Evolutionary conservation across 2,329 filamentous ascomycete species (phyloP).

Genomic region (Botryotinia narcissicola): DNA sequence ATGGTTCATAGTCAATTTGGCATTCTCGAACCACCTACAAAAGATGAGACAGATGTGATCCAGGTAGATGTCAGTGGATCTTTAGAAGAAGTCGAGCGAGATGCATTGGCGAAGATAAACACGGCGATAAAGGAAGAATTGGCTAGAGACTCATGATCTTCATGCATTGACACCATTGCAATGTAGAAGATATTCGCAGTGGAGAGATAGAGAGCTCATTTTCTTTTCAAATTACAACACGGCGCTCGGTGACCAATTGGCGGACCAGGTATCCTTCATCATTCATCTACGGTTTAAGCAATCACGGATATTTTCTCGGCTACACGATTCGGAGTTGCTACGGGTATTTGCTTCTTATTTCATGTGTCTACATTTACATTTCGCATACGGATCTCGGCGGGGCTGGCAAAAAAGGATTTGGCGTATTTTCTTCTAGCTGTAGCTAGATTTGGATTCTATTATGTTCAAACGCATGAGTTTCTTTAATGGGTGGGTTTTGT

Average conservation of each 20-base stretch:
- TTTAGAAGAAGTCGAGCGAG: constrained; percentile 57
- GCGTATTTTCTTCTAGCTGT: neutral
- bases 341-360: neutral
- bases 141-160: constrained; percentile 21
- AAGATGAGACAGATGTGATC: constrained; percentile 69
- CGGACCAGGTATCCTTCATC: constrained; percentile 3
- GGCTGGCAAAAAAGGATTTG: neutral
- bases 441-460: neutral
- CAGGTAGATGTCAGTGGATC: constrained; percentile 64
- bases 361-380: neutral
- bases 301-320: neutral
- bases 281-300: constrained; percentile 3
- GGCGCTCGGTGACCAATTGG: constrained; percentile 18
- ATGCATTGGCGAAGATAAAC: constrained; percentile 56
- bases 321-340: constrained; percentile 12
- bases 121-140: constrained; percentile 26
- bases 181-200: neutral
- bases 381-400: constrained; percentile 2
- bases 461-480: constrained; percentile 10
- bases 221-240: constrained; percentile 6
- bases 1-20: constrained; percentile 95
- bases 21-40: constrained; percentile 76
- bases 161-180: neutral
- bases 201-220: neutral
- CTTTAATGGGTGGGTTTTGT: neutral